phyloP scores from a whole-genome alignment of 2,329 filamentous ascomycete genomes.

The Cladobotryum protrusum region DNA sequence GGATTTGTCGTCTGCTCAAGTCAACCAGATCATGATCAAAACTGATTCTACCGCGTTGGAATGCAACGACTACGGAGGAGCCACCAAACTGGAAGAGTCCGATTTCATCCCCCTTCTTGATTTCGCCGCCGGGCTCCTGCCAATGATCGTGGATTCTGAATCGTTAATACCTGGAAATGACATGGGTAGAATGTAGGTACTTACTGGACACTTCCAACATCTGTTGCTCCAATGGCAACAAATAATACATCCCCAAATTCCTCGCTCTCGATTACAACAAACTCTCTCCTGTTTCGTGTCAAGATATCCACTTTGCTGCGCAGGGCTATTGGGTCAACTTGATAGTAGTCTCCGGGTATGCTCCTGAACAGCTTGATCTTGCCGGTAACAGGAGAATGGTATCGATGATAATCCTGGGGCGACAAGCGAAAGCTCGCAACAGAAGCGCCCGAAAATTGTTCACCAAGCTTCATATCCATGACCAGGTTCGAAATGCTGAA shows the following conservation, averaged over 20 bases:
- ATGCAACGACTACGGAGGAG: conserved; percentile 35
- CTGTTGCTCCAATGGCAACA: conserved; percentile 34
- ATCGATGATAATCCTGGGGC: conserved; percentile 41
- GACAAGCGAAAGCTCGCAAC: conserved; percentile 36
- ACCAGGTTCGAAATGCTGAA: conserved; percentile 36
- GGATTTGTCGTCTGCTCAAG: conserved; percentile 25
- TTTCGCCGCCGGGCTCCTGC: conserved; percentile 21
- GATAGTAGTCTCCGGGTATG: conserved; percentile 37
- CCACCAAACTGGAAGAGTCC: conserved; percentile 36
- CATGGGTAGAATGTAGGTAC: conserved; percentile 10
- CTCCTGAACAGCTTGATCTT: conserved; percentile 30
- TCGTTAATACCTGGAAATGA: not conserved
- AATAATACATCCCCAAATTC: conserved; percentile 37
- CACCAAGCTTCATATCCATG: conserved; percentile 25
- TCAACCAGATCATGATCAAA: conserved; percentile 33
- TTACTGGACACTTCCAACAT: conserved; percentile 35
- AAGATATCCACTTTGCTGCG: conserved; percentile 30
- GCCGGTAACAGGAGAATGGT: conserved; percentile 36
- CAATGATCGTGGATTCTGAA: conserved; percentile 29
- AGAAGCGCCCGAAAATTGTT: conserved; percentile 27
- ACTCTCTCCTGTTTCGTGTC: conserved; percentile 32
- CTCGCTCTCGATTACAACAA: conserved; percentile 29
- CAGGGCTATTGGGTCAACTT: conserved; percentile 32
- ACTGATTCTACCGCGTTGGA: conserved; percentile 29
- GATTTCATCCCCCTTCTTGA: conserved; percentile 35